phyloP scores from a whole-genome alignment of 305 asterid genomes.

The Fraxinus xanthoxyloides region DNA sequence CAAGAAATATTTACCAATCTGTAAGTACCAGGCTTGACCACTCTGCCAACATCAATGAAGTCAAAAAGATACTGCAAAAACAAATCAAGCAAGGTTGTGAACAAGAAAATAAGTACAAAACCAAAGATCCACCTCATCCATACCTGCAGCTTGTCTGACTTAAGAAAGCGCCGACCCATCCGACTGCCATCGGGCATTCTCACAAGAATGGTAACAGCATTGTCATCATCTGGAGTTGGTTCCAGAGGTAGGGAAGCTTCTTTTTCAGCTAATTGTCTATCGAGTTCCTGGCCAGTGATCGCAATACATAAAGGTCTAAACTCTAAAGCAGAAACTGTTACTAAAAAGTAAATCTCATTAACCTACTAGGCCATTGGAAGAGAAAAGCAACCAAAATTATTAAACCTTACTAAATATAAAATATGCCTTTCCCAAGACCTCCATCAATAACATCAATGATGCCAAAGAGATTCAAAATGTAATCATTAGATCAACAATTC shows the following conservation, averaged over 20 bases:
- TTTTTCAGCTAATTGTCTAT: slow-evolving; percentile 83
- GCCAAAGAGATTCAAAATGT: background rate
- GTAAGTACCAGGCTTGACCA: slow-evolving; percentile 79
- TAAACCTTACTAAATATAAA: background rate
- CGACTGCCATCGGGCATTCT: slow-evolving; percentile 97
- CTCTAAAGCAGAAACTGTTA: background rate
- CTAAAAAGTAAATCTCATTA: background rate
- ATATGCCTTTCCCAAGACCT: background rate
- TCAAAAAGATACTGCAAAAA: slow-evolving; percentile 68
- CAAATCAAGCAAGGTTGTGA: slow-evolving; percentile 21
- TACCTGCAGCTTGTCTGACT: slow-evolving; percentile 90
- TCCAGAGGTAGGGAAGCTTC: slow-evolving; percentile 92
- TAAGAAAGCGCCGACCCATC: slow-evolving; percentile 84
- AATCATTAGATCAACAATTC: background rate
- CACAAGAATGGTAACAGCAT: slow-evolving; percentile 84
- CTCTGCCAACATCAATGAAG: slow-evolving; percentile 84
- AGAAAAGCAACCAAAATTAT: background rate
- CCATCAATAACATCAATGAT: background rate
- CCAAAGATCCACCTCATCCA: background rate
- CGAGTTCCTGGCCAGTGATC: slow-evolving; percentile 58
- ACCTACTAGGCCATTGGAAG: background rate
- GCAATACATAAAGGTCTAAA: slow-evolving; percentile 10
- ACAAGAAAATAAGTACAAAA: background rate
- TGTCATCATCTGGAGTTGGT: slow-evolving; percentile 74
- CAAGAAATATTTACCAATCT: slow-evolving; percentile 62